Percentiles rank a stretch among this genome's conserved stretches.
Evolutionary conservation across 805 yeast genomes (phyloP).

Genomic region (Candida quercuum): DNA sequence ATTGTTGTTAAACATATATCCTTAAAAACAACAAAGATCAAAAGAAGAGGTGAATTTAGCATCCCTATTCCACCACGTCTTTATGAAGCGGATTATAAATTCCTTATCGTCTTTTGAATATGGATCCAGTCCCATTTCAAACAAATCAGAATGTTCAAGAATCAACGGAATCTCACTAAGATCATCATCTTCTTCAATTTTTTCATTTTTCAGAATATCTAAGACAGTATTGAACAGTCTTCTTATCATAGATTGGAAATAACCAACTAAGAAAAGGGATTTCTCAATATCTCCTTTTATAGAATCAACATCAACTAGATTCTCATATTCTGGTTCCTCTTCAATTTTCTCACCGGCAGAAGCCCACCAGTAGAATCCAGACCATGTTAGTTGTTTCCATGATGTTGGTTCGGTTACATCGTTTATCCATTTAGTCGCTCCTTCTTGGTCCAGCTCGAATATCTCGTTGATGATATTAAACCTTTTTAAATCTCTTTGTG

Average conservation of each 20-base stretch:
- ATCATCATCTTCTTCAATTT: constrained; percentile 10
- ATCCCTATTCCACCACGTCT: constrained; percentile 42
- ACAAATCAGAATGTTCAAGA: constrained; percentile 40
- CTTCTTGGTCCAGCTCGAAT: constrained; percentile 13
- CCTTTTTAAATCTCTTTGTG: constrained; percentile 33
- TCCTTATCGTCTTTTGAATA: constrained; percentile 38
- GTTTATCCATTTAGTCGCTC: constrained; percentile 36
- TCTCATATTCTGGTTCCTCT: constrained; percentile 36
- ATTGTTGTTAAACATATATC: too few relatives aligned
- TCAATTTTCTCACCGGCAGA: constrained; percentile 63
- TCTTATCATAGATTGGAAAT: constrained; percentile 45
- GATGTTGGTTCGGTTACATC: constrained; percentile 43
- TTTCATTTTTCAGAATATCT: constrained; percentile 31
- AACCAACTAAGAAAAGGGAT: constrained; percentile 36
- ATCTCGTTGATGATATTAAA: constrained; percentile 25
- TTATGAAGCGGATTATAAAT: constrained; percentile 37
- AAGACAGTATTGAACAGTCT: constrained; percentile 34
- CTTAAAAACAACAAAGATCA: constrained; percentile 31
- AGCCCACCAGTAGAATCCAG: constrained; percentile 84
- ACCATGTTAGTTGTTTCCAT: constrained; percentile 57
- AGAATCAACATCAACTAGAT: constrained; percentile 16
- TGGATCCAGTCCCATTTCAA: constrained; percentile 58
- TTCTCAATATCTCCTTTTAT: constrained; percentile 19
- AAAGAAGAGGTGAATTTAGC: constrained; percentile 35
- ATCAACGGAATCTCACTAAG: constrained; percentile 14